Conservation (phyloP, 2,329 filamentous ascomycete species). For the Pseudogymnoascus sp. region DNA sequence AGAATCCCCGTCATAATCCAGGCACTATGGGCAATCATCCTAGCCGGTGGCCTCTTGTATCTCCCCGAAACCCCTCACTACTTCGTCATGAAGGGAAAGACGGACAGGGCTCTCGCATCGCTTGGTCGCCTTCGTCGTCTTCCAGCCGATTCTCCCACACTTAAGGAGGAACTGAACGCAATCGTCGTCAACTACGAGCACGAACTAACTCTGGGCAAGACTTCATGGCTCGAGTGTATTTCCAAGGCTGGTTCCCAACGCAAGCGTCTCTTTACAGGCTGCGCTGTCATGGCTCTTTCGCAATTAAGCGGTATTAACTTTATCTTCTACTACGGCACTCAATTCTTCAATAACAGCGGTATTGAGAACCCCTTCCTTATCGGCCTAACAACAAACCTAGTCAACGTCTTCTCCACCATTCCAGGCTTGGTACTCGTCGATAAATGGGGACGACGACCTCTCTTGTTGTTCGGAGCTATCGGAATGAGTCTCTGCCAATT, state of each 20-base stretch:
- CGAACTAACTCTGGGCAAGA: slow-evolving; percentile 36
- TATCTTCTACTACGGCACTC: slow-evolving; percentile 67
- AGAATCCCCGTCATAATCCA: slow-evolving; percentile 68
- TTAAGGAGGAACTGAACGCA: slow-evolving; percentile 70
- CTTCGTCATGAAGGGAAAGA: slow-evolving; percentile 12
- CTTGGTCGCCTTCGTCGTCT: slow-evolving; percentile 13
- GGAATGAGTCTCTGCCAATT: slow-evolving; percentile 63
- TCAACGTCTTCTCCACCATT: slow-evolving; percentile 67
- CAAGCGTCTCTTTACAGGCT: slow-evolving; percentile 63
- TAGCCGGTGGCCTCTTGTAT: slow-evolving; percentile 28
- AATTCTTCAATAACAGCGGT: slow-evolving; percentile 55
- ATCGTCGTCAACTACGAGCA: slow-evolving; percentile 82
- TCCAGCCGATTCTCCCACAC: slow-evolving; percentile 60
- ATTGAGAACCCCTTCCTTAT: slow-evolving; percentile 57
- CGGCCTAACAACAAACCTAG: slow-evolving; percentile 63
- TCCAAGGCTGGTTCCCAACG: slow-evolving; percentile 21
- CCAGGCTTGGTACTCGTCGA: slow-evolving; percentile 66
- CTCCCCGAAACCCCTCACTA: slow-evolving; percentile 15
- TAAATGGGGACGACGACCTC: slow-evolving; percentile 61
- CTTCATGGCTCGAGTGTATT: not conserved
- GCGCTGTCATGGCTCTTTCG: slow-evolving; percentile 66
- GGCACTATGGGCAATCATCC: slow-evolving; percentile 60
- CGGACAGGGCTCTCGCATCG: slow-evolving; percentile 12
- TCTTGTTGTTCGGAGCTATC: slow-evolving; percentile 62
- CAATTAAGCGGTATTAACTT: slow-evolving; percentile 68